These are phyloP conservation scores for Penicillium cataractarum DNA, from an alignment of 495 filamentous ascomycete species.

Conservation along the genomic window DNA sequence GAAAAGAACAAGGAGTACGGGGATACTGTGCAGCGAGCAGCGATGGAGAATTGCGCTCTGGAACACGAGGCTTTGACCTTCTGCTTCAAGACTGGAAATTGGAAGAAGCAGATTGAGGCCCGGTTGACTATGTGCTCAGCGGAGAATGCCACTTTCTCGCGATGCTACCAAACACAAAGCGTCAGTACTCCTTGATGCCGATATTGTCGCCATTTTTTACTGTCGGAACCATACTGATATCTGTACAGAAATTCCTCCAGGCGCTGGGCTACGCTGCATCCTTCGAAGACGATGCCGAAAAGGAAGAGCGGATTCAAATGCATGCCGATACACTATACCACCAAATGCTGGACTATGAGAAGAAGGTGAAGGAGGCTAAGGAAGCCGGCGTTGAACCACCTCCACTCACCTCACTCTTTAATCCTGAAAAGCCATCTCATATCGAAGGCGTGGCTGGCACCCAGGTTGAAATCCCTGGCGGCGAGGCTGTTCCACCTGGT, in stretches of 20 bases:
- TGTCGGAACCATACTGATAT: conserved; percentile 6
- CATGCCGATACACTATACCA: conserved; percentile 90
- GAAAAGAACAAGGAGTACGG: conserved; percentile 83
- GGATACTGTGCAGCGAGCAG: conserved; percentile 74
- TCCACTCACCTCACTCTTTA: conserved; percentile 45
- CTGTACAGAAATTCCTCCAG: conserved; percentile 78
- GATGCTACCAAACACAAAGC: conserved; percentile 81
- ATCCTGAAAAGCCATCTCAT: conserved; percentile 32
- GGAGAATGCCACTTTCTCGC: conserved; percentile 70
- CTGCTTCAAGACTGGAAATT: conserved; percentile 72
- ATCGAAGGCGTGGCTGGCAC: not conserved
- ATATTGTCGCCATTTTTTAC: not conserved
- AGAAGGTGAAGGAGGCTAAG: conserved; percentile 66
- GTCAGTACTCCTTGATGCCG: conserved; percentile 48
- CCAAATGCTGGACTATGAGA: conserved; percentile 78
- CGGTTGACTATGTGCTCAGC: conserved; percentile 72
- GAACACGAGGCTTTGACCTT: conserved; percentile 75
- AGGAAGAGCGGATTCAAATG: conserved; percentile 93
- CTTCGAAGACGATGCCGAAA: conserved; percentile 61
- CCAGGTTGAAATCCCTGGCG: conserved; percentile 39
- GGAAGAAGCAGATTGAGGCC: conserved; percentile 47
- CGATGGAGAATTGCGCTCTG: conserved; percentile 89
- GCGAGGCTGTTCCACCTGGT: conserved; percentile 37
- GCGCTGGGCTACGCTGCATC: conserved; percentile 84
- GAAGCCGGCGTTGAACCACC: conserved; percentile 54